phyloP scores from a whole-genome alignment of 129 eudicot species.

The sunflower (Helianthus annuus) region HanXRQr2.0-SUNRISE NC_035447.2:6420913-6421412 shows the following conservation, averaged over 20 bases:
- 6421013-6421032: too few relatives aligned
- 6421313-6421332: conserved; percentile 34
- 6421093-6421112: too few relatives aligned
- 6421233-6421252: background rate
- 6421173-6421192: background rate
- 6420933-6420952: too few relatives aligned
- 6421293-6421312: conserved; percentile 20
- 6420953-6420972: too few relatives aligned
- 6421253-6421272: conserved; percentile 8
- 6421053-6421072: too few relatives aligned
- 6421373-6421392: conserved; percentile 48
- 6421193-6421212: too few relatives aligned
- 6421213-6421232: too few relatives aligned
- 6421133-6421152: background rate
- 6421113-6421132: background rate
- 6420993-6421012: too few relatives aligned
- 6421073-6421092: too few relatives aligned
- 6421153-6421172: background rate
- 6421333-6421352: conserved; percentile 37
- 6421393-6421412: conserved; percentile 22
- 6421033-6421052: too few relatives aligned
- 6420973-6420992: too few relatives aligned
- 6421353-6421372: conserved; percentile 31
- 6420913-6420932: too few relatives aligned
- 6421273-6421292: conserved; percentile 2